Evolutionary conservation across 371 early-diverging fungal species (phyloP), one percentile per base, ranked within the genome.

Genomic region (Syncephalis plumigaleata): DNA sequence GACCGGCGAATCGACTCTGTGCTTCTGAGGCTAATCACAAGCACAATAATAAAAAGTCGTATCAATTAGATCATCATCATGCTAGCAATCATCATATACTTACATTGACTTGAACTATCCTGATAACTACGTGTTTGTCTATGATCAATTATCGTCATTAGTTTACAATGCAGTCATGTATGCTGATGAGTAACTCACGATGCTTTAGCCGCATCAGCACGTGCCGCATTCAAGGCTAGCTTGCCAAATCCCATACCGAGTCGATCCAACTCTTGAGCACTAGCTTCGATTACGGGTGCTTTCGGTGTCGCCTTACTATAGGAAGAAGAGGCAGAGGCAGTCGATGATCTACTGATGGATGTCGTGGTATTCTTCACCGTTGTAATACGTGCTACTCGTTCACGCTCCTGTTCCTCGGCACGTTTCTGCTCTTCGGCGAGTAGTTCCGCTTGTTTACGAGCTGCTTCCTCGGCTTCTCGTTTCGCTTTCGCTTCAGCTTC

Each of bases 401-500:
- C 39, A n/a, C 17, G 56, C 60, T 13, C 50, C 18, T 9, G 54
- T 51, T 47, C 57, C 50, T 22, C 42, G 40, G 56, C 54, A 1
- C 53, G 51, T 15, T 55, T 55, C 36, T 53, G 53, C 13, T 57
- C 60, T 5, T 52, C 53, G 11, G 60, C 60, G 26, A 53, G 55
- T 51, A 45, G 36, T 44, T 60, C 55, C 37, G 56, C 60, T 31
- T 31, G 31, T 31, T 31, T 31, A 11, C 47, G 78, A 83, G 18
- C 68, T 59, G 31, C 31, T 7, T 4, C 31, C 17, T 81, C 85
- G 20, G 77, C 81, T 56, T 86, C 91, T 48, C 76, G 79, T 54
- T 84, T 85, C 2, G 94, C 96, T 24, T 74, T 71, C 11, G 88
- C 83, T 52, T 88, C 91, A 1, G 87, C 90, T 54, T 83, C 90